phyloP scores from a whole-genome alignment of 371 early-diverging fungal species.

The Mortierella sp. region DNA sequence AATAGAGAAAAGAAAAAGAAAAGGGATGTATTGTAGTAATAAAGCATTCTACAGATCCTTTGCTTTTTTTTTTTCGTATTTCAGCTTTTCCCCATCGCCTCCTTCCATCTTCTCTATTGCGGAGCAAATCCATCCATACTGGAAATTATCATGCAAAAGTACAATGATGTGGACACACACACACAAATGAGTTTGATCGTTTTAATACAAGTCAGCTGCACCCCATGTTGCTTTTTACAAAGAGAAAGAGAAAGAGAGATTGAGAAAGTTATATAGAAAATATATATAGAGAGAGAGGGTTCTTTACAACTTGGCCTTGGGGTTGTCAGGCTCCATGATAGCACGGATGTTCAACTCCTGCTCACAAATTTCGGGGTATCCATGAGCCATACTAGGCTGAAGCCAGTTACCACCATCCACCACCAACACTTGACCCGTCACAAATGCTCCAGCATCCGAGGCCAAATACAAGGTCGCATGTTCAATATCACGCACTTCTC shows the following conservation, averaged over 20 bases:
- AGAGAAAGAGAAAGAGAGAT: too few relatives aligned
- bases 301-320: constrained; percentile 42
- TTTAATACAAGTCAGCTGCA: too few relatives aligned
- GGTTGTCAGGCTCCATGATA: constrained; percentile 47
- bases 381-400: constrained; percentile 39
- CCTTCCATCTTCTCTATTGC: neutral
- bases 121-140: too few relatives aligned
- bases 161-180: too few relatives aligned
- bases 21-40: neutral
- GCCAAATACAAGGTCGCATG: constrained; percentile 77
- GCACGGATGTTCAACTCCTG: constrained; percentile 49
- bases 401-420: constrained; percentile 82
- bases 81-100: neutral
- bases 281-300: too few relatives aligned
- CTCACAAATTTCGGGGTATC: constrained; percentile 46
- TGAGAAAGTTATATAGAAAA: too few relatives aligned
- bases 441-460: constrained; percentile 70
- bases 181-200: too few relatives aligned
- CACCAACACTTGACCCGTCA: constrained; percentile 71
- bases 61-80: neutral
- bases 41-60: neutral
- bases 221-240: too few relatives aligned
- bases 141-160: too few relatives aligned
- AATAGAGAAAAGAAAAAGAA: neutral
- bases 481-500: constrained; percentile 75